Conservation (phyloP, 208 protist species). For the Vickermania spadyakhi region DNA sequence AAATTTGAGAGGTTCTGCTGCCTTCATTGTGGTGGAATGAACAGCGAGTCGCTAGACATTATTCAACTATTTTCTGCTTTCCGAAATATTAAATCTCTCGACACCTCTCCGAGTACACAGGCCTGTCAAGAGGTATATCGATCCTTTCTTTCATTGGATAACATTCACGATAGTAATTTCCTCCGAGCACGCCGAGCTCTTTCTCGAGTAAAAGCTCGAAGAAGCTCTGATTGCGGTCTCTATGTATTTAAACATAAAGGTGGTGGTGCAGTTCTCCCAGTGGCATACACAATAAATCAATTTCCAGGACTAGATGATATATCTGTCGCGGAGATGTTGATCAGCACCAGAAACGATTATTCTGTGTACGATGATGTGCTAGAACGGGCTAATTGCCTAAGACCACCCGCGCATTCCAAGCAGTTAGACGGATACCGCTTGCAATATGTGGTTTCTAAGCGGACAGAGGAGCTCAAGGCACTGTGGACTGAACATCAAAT, state of each 20-base stretch:
- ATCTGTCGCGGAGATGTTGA: constrained; percentile 41
- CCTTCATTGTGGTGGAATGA: constrained; percentile 27
- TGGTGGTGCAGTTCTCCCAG: constrained; percentile 10
- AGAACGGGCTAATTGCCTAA: constrained; percentile 33
- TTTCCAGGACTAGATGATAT: constrained; percentile 29
- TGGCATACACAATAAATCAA: constrained; percentile 36
- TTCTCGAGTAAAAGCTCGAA: constrained; percentile 14
- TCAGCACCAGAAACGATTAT: constrained; percentile 33
- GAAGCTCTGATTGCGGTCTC: constrained; percentile 58
- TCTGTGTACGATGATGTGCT: constrained; percentile 80
- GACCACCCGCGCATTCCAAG: constrained; percentile 12
- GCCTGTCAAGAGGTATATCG: constrained; percentile 23
- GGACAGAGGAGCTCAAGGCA: background rate
- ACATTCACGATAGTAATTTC: constrained; percentile 49
- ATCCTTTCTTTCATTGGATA: constrained; percentile 34
- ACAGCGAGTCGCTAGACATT: constrained; percentile 54
- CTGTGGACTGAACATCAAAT: background rate
- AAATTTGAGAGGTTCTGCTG: constrained; percentile 67
- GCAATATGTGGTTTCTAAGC: background rate
- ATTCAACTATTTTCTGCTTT: constrained; percentile 44
- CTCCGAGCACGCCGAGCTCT: constrained; percentile 42
- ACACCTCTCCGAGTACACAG: constrained; percentile 7
- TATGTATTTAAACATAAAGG: constrained; percentile 15
- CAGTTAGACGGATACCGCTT: constrained; percentile 6
- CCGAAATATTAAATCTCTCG: constrained; percentile 26